A percentile compares a stretch with the other conserved stretches of the same genome.
Evolutionary conservation across 257 asterid genomes (phyloP).

Genomic region (Hygrophila difformis): DNA sequence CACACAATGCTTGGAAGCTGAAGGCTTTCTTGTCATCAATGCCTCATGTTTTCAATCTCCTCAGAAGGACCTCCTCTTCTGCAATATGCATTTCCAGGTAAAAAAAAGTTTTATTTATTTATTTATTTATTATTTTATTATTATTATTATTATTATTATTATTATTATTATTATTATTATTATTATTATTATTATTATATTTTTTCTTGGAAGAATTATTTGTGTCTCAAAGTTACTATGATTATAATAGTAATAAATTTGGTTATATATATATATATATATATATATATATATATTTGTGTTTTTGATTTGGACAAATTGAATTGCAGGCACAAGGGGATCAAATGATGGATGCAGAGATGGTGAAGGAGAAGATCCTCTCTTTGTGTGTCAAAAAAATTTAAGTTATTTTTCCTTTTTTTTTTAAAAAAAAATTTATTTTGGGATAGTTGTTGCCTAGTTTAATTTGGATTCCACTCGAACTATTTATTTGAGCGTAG

Average conservation of each 20-base stretch:
- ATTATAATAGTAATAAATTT: neutral
- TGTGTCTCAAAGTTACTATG: too few species aligned
- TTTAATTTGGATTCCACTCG: too few species aligned
- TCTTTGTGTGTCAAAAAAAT: neutral
- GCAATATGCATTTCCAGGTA: constrained; percentile 48
- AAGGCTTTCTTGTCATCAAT: constrained; percentile 31
- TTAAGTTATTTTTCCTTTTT: too few species aligned
- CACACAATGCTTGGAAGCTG: constrained; percentile 27
- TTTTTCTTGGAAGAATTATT: too few species aligned
- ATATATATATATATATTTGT: neutral
- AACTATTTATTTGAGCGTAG: too few species aligned
- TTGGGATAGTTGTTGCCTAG: too few species aligned
- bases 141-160: too few species aligned
- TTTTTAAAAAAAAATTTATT: too few species aligned
- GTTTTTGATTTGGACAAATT: neutral
- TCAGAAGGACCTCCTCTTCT: constrained; percentile 29
- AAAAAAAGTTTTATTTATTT: too few species aligned
- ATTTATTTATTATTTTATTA: too few species aligned
- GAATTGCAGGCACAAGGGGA: constrained; percentile 34
- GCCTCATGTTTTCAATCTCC: constrained; percentile 30
- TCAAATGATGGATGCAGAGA: constrained; percentile 28
- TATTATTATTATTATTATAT: too few species aligned
- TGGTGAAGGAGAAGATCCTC: constrained; percentile 30
- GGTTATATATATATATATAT: neutral
- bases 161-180: too few species aligned